A percentile compares a stretch with the other conserved stretches of the same genome.
Conservation (phyloP, 164 flowering plant species). For the Santalum album region DNA sequence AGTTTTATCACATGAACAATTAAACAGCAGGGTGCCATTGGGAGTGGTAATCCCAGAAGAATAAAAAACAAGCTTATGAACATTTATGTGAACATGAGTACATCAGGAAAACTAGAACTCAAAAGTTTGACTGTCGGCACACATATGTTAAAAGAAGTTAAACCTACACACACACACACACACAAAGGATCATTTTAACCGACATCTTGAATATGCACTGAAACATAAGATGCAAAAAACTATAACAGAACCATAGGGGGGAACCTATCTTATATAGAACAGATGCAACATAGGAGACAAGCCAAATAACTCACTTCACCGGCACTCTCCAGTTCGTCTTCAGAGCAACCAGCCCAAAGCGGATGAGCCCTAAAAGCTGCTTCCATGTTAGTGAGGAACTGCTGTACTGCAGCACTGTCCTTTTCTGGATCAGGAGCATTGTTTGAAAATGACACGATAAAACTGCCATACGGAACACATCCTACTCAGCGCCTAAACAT, state of each 20-base stretch:
- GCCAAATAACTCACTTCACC: conserved; percentile 63
- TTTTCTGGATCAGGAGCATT: conserved; percentile 78
- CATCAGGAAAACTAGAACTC: too few species aligned
- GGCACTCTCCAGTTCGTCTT: conserved; percentile 93
- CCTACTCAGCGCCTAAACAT: conserved; percentile 1
- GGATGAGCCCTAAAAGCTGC: conserved; percentile 80
- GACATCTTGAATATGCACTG: too few species aligned
- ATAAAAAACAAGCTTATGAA: too few species aligned
- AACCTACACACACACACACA: too few species aligned
- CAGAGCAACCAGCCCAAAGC: conserved; percentile 87
- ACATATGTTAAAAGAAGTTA: too few species aligned
- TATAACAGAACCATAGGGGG: too few species aligned
- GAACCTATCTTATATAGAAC: neutral
- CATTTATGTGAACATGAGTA: neutral
- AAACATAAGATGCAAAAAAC: too few species aligned
- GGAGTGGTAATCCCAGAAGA: too few species aligned
- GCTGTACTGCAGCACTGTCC: conserved; percentile 84
- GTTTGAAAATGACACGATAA: conserved; percentile 79
- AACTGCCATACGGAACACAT: conserved; percentile 41
- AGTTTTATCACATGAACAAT: too few species aligned
- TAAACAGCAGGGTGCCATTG: too few species aligned
- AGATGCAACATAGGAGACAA: neutral
- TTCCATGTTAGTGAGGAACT: conserved; percentile 79
- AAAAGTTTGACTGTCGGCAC: too few species aligned
- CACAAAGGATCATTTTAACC: too few species aligned